A percentile compares a stretch with the other conserved stretches of the same genome.
Evolutionary conservation across 1,139 yeast genomes (phyloP).

Genomic region (Lodderomyces orthopsilosis): DNA sequence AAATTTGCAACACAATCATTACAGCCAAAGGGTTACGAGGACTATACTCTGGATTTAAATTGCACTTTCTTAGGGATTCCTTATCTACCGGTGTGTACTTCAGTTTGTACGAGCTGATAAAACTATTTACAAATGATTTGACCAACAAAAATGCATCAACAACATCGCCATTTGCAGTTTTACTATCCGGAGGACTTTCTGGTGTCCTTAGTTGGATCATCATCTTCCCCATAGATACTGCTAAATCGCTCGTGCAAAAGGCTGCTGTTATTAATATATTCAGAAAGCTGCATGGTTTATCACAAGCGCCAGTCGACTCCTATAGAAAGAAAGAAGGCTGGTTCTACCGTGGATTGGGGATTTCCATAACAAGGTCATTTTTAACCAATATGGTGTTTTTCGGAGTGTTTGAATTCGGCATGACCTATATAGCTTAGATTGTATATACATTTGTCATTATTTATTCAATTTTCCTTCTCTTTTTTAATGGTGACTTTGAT

Average conservation of each 20-base stretch:
- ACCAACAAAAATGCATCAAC: constrained; percentile 29
- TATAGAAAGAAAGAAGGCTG: neutral
- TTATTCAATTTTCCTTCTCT: neutral
- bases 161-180: constrained; percentile 35
- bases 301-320: constrained; percentile 11
- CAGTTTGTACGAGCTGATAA: constrained; percentile 70
- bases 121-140: constrained; percentile 41
- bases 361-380: constrained; percentile 68
- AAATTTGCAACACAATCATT: constrained; percentile 51
- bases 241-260: constrained; percentile 70
- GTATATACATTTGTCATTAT: neutral
- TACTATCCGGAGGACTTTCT: constrained; percentile 74
- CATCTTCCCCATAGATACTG: constrained; percentile 78
- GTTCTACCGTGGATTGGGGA: constrained; percentile 70
- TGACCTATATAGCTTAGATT: constrained; percentile 40
- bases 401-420: constrained; percentile 64
- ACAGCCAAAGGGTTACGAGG: constrained; percentile 60
- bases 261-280: constrained; percentile 70
- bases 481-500: constrained; percentile 42
- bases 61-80: constrained; percentile 66
- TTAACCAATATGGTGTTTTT: constrained; percentile 75
- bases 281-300: constrained; percentile 44
- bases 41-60: constrained; percentile 69
- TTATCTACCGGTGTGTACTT: constrained; percentile 73
- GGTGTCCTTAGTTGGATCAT: constrained; percentile 73